phyloP scores from a whole-genome alignment of 805 yeast species.

The Yueomyces sinensis region DNA sequence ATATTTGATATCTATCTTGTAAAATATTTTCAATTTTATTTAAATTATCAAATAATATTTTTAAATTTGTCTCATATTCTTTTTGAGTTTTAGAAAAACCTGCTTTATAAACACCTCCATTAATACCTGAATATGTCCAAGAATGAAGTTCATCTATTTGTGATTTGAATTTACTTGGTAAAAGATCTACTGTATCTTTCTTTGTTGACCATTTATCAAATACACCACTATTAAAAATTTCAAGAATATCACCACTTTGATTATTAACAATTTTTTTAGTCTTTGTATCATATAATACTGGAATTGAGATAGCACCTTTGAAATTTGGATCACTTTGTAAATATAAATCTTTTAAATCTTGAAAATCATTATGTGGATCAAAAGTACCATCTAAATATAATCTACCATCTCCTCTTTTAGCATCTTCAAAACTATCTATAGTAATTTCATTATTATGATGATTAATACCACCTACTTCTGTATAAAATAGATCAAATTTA shows the following conservation, averaged over 20 bases:
- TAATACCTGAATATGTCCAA: slow-evolving; percentile 75
- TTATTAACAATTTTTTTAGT: slow-evolving; percentile 75
- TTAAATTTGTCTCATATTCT: slow-evolving; percentile 60
- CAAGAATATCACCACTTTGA: slow-evolving; percentile 80
- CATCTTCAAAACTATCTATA: slow-evolving; percentile 5
- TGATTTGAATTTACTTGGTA: slow-evolving; percentile 40
- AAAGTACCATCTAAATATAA: slow-evolving; percentile 28
- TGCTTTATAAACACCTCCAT: slow-evolving; percentile 86
- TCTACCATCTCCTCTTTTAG: slow-evolving; percentile 11
- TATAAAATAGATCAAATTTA: slow-evolving; percentile 4
- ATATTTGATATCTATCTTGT: slow-evolving; percentile 27
- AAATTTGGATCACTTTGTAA: slow-evolving; percentile 64
- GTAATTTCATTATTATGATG: slow-evolving; percentile 3
- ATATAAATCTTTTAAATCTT: slow-evolving; percentile 58
- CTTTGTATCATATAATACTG: slow-evolving; percentile 85
- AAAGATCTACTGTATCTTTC: slow-evolving; percentile 31
- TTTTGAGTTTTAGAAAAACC: slow-evolving; percentile 84
- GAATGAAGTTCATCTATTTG: slow-evolving; percentile 66
- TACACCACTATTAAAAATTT: slow-evolving; percentile 71
- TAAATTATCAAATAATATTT: slow-evolving; percentile 47
- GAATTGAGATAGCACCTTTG: slow-evolving; percentile 79
- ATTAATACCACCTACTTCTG: slow-evolving; percentile 12
- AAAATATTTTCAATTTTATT: slow-evolving; percentile 59
- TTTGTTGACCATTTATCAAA: slow-evolving; percentile 33
- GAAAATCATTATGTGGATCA: slow-evolving; percentile 47